Evolutionary conservation across 306 rosid genomes (phyloP).

Genomic region (Sindora glabra): DNA sequence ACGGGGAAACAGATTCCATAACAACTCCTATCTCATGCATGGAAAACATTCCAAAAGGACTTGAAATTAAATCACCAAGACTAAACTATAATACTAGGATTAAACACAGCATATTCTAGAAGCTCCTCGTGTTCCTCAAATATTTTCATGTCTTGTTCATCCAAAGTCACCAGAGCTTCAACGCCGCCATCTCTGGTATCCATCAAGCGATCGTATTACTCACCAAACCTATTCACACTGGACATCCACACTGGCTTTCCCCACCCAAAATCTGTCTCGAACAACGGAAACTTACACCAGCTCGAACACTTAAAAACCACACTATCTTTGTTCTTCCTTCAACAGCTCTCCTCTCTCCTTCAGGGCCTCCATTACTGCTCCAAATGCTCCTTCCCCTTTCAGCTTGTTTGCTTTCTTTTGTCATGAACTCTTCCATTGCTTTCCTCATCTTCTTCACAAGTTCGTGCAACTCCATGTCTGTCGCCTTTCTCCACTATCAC

Average conservation of each 20-base stretch:
- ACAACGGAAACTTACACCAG: slow-evolving; percentile 37
- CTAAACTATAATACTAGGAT: no score
- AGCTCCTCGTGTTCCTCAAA: no score
- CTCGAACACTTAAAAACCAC: slow-evolving; percentile 31
- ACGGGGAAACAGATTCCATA: no score
- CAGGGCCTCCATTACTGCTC: slow-evolving; percentile 24
- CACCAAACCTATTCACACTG: slow-evolving; percentile 25
- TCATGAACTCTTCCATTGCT: slow-evolving; percentile 15
- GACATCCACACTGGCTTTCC: slow-evolving; percentile 31
- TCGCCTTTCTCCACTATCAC: slow-evolving; percentile 31
- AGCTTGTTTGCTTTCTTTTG: slow-evolving; percentile 15
- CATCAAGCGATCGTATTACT: slow-evolving; percentile 32
- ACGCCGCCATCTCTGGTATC: slow-evolving; percentile 29
- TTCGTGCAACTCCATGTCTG: slow-evolving; percentile 16
- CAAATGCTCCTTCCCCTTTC: slow-evolving; percentile 22
- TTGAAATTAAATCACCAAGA: no score
- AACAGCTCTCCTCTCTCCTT: slow-evolving; percentile 22
- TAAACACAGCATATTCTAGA: no score
- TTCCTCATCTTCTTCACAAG: slow-evolving; percentile 30
- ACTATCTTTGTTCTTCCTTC: background rate
- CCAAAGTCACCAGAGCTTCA: no score
- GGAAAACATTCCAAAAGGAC: no score
- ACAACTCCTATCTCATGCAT: no score
- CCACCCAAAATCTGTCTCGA: slow-evolving; percentile 35
- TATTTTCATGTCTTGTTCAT: no score